Evolutionary conservation across 2,329 filamentous ascomycete genomes (phyloP), one percentile per base, ranked within the genome.

Genomic region (Cercospora citrullina): DNA sequence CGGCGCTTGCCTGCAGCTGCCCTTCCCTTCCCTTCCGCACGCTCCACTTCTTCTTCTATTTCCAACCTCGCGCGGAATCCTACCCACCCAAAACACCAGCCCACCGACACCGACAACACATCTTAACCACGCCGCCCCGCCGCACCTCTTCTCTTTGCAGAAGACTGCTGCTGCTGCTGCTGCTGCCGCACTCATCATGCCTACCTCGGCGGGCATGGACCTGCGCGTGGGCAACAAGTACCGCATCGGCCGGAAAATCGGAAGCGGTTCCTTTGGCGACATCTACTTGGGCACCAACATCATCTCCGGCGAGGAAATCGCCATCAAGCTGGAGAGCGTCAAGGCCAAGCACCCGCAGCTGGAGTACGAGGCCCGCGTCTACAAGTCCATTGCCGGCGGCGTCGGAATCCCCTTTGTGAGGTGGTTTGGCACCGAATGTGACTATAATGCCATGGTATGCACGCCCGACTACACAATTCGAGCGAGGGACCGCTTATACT

Each of bases 261-360:
- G 95, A 76, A 97, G 93, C 75, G 95, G 95, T 74, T 94, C 90
- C 78, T 99, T 99, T 81, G 95, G 95, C 84, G 95, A 98, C 77
- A 98, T 99, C 80, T 99, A 98, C 83, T 89, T 98, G 64, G 88
- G 95, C 77, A 99, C 95, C 81, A 98, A 99, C 86, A 98, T 99
- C 84, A 98, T 98, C 82, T 98, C 95, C 5, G 95, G 95, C 71
- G 95, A 99, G 82, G 95, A 99, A 83, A 98, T 99, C 77, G 95
- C 95, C 80, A 99, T 99, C 86, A 99, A 99, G 86, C 92, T 99
- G 69, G 95, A 99, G 84, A 96, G 92, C 73, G 94, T 98, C 84
- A 99, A 99, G 87, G 94, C 95, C 80, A 98, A 99, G 87, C 95
- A 98, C 82, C 95, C 95, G 67, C 95, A 98, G 83, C 89, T 99